Conservation (phyloP, 2,329 filamentous ascomycete genomes). For the Aspergillus jensenii region DNA sequence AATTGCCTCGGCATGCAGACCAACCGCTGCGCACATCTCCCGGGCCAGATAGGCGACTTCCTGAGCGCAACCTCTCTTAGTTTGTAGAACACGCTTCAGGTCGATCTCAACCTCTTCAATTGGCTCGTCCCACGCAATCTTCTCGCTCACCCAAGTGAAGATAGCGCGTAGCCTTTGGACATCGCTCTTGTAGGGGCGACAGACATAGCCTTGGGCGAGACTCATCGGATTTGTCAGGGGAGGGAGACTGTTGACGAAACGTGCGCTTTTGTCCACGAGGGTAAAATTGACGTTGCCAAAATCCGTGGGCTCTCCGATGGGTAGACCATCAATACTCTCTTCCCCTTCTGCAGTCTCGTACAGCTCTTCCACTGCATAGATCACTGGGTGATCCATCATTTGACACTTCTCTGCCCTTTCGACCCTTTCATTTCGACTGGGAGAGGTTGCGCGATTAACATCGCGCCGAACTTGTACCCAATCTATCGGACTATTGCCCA, state of each 20-base stretch:
- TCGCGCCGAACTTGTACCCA: conserved; percentile 98
- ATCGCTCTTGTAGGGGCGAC: conserved; percentile 89
- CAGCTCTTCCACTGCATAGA: conserved; percentile 87
- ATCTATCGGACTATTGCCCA: conserved; percentile 61
- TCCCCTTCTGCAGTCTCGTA: conserved; percentile 84
- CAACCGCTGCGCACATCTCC: conserved; percentile 92
- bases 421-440: conserved; percentile 81
- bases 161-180: conserved; percentile 91
- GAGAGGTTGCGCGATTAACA: conserved; percentile 89
- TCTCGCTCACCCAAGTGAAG: conserved; percentile 96
- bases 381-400: conserved; percentile 86
- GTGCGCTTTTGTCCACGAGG: conserved; percentile 92
- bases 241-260: conserved; percentile 82
- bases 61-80: conserved; percentile 78
- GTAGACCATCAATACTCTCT: conserved; percentile 79
- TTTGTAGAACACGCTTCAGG: conserved; percentile 77
- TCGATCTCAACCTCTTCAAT: conserved; percentile 78
- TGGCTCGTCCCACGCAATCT: conserved; percentile 92
- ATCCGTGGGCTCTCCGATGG: conserved; percentile 78
- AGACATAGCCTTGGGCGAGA: conserved; percentile 87
- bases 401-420: conserved; percentile 88
- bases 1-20: conserved; percentile 82
- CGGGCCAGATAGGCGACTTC: conserved; percentile 85
- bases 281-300: conserved; percentile 76
- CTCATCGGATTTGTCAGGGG: conserved; percentile 77